Conservation (phyloP, 805 yeast species). For the Tetrapisispora phaffii region DNA sequence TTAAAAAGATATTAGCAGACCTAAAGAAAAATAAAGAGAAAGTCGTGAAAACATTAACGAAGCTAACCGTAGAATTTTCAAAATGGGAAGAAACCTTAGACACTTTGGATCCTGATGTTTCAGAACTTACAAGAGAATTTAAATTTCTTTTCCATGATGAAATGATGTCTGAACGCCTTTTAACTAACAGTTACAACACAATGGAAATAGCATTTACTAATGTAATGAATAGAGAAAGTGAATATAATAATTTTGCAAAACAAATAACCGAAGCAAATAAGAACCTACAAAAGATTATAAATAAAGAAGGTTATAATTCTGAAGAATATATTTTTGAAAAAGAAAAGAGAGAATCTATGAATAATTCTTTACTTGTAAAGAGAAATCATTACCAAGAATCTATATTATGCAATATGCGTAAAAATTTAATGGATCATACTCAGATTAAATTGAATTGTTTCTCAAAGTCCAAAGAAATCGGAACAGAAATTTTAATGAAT, state of each 20-base stretch:
- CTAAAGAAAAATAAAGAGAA: slow-evolving; percentile 14
- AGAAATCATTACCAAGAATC: slow-evolving; percentile 19
- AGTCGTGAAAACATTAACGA: slow-evolving; percentile 13
- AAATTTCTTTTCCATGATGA: slow-evolving; percentile 19
- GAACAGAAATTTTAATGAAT: slow-evolving; percentile 13
- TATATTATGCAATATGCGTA: slow-evolving; percentile 18
- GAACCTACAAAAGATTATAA: slow-evolving; percentile 12
- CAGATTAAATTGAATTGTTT: slow-evolving; percentile 14
- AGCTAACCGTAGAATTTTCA: slow-evolving; percentile 13
- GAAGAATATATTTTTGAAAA: slow-evolving; percentile 18
- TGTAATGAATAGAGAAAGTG: slow-evolving; percentile 19
- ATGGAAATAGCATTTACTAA: slow-evolving; percentile 16
- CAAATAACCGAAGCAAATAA: slow-evolving; percentile 12
- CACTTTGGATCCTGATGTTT: slow-evolving; percentile 7
- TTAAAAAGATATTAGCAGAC: slow-evolving; percentile 12
- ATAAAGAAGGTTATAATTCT: slow-evolving; percentile 16
- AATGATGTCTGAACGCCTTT: slow-evolving; percentile 14
- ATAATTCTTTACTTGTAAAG: slow-evolving; percentile 12
- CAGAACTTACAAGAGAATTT: slow-evolving; percentile 14
- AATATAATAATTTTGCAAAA: slow-evolving; percentile 15
- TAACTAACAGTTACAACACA: slow-evolving; percentile 10
- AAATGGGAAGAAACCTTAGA: slow-evolving; percentile 15
- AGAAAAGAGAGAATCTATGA: slow-evolving; percentile 16
- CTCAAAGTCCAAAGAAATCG: slow-evolving; percentile 18
- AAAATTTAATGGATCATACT: slow-evolving; percentile 8